A percentile compares a stretch with the other conserved stretches of the same genome.
Conservation (phyloP, 768 basidiomycete genomes). For the Fomitopsis serialis region DNA sequence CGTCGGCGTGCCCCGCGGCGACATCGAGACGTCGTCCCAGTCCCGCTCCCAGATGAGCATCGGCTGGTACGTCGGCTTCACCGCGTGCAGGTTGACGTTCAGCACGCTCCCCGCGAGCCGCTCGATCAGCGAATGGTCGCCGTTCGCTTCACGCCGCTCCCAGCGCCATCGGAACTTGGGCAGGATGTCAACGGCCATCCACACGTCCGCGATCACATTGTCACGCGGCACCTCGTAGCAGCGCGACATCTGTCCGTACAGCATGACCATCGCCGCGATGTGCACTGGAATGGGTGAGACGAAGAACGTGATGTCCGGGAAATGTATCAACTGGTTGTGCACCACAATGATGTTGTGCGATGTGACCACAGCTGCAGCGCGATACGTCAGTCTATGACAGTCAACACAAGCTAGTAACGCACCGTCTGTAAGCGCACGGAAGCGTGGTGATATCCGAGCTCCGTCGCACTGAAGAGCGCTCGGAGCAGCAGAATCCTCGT, state of each 20-base stretch:
- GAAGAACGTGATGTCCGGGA: constrained; percentile 85
- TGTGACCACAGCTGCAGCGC: constrained; percentile 65
- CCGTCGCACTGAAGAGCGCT: constrained; percentile 74
- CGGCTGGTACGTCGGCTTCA: constrained; percentile 34
- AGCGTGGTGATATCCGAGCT: constrained; percentile 61
- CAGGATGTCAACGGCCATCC: constrained; percentile 84
- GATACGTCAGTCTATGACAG: neutral
- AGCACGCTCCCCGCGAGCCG: constrained; percentile 80
- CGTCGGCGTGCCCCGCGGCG: constrained; percentile 17
- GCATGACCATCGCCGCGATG: constrained; percentile 87
- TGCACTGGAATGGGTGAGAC: constrained; percentile 86
- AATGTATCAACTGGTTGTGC: constrained; percentile 77
- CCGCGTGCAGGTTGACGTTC: constrained; percentile 61
- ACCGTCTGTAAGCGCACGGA: constrained; percentile 78
- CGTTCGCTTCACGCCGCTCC: constrained; percentile 79
- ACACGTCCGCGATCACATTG: constrained; percentile 75
- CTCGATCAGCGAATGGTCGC: constrained; percentile 79
- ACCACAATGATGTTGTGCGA: constrained; percentile 85
- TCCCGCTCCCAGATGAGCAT: constrained; percentile 38
- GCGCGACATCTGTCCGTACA: constrained; percentile 81
- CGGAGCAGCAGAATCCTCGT: constrained; percentile 72
- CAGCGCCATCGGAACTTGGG: constrained; percentile 90
- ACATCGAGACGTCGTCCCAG: constrained; percentile 36
- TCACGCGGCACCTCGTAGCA: constrained; percentile 60
- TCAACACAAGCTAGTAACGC: constrained; percentile 16